Evolutionary conservation across 768 basidiomycete genomes (phyloP).

Genomic region (Leccinellum luteum): DNA sequence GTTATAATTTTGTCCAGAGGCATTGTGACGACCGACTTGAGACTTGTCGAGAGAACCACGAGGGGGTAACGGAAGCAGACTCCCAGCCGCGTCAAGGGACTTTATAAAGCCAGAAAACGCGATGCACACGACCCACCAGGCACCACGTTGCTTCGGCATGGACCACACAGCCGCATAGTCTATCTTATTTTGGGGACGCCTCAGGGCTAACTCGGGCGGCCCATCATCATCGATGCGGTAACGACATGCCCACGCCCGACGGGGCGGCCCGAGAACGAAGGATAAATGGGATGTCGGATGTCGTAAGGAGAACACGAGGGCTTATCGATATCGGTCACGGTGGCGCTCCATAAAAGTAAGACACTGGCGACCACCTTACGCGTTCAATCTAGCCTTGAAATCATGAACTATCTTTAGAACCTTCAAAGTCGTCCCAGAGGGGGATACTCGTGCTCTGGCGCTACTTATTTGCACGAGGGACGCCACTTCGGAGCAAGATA

Average conservation of each 20-base stretch:
- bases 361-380: background rate
- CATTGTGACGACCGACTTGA: conserved; percentile 14
- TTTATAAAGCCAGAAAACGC: conserved; percentile 26
- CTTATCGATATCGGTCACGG: background rate
- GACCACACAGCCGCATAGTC: conserved; percentile 1
- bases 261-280: background rate
- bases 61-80: conserved; percentile 9
- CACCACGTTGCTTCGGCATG: conserved; percentile 14
- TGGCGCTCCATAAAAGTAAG: conserved; percentile 1
- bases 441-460: too few relatives aligned
- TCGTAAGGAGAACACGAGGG: background rate
- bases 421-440: background rate
- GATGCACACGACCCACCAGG: conserved; percentile 15
- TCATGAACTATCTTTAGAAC: conserved; percentile 7
- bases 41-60: background rate
- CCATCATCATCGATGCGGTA: background rate
- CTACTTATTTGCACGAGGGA: background rate
- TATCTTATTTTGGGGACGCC: background rate
- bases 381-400: background rate
- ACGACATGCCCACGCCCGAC: background rate
- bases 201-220: background rate
- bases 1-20: conserved; percentile 31
- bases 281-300: background rate
- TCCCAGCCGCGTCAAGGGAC: conserved; percentile 1
- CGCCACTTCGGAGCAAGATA: too few relatives aligned